Percentiles rank a stretch among this genome's conserved stretches.
These are phyloP conservation scores for Mortierella claussenii DNA, from an alignment of 192 early-diverging fungal genomes.

Conservation along the genomic window DNA sequence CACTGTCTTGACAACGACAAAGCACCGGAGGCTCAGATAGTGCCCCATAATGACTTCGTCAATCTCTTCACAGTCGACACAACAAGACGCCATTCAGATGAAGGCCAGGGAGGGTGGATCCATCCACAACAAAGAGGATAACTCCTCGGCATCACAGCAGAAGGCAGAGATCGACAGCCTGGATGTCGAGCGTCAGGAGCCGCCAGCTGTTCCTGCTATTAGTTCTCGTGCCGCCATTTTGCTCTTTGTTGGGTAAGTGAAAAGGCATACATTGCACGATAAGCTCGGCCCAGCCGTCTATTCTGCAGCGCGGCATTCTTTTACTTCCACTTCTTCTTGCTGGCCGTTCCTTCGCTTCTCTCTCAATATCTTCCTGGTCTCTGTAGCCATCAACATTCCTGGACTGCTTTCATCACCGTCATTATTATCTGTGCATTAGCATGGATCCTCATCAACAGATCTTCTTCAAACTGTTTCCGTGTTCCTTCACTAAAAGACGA, in stretches of 20 bases:
- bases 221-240: slow-evolving; percentile 24
- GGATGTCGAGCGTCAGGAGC: slow-evolving; percentile 16
- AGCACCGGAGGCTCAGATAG: too few relatives aligned
- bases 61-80: slow-evolving; percentile 30
- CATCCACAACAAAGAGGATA: too few relatives aligned
- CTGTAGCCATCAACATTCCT: too few relatives aligned
- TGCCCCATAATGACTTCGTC: slow-evolving; percentile 44
- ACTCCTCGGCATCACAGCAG: background rate
- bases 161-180: background rate
- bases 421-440: too few relatives aligned
- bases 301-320: too few relatives aligned
- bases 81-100: slow-evolving; percentile 9
- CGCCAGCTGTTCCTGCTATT: slow-evolving; percentile 4
- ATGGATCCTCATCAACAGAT: too few relatives aligned
- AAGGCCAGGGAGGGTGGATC: background rate
- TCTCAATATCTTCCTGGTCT: too few relatives aligned
- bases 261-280: background rate
- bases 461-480: too few relatives aligned
- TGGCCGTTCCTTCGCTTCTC: too few relatives aligned
- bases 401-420: too few relatives aligned
- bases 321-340: background rate
- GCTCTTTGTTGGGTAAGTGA: slow-evolving; percentile 49
- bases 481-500: too few relatives aligned
- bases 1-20: too few relatives aligned
- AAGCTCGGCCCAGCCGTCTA: background rate